Base-by-base conservation (phyloP, 176 grass and related monocot species). In the Carex parvula region DNA sequence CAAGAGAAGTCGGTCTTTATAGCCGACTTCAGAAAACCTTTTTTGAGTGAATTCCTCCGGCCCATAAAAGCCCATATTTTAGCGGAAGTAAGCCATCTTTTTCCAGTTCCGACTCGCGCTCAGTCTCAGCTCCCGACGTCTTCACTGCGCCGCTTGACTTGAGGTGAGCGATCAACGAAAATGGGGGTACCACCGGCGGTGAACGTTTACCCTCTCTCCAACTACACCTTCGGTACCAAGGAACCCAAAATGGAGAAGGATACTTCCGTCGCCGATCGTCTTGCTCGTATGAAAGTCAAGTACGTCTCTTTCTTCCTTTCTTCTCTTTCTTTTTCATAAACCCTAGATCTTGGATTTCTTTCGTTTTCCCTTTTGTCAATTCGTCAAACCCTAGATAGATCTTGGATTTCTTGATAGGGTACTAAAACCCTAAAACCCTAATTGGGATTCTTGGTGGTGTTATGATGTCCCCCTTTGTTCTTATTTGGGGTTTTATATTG, bases 201-300 rank as follows among this genome's bases (percentile, higher is more conserved):
- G 79, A 97, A 93, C 66, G 88, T 91, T 33, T 97, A 97, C 95
- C 95, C 92, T 44, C 95, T 97, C 60, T 89, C 95, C 33, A 97
- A 94, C 90, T 97, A 97, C 90, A 97, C 95, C 52, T 97, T 97
- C 89, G 95, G 95, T 44, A 97, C 95, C 78, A 97, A 97, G 92
- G 95, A 97, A 90, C 90, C 95, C 59, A 97, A 97, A 86, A 93
- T 97, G 92, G 95, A 97, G 95, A 97, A 97, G 89, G 95, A 97
- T 84, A 97, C 95, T 81, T 97, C 95, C 87, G 95, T 97, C 87
- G 92, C 95, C 79, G 95, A 97, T 80, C 95, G 95, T 58, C 90
- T 97, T 18, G 95, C 95, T 70, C 92, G 95, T 44, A 97, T 97
- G 95, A 97, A 97, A 85, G 90, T 97, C 90, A 97, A 97, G 95